These are phyloP conservation scores for Candida qinlingensis DNA, from an alignment of 805 yeast species.

Conservation along the genomic window DNA sequence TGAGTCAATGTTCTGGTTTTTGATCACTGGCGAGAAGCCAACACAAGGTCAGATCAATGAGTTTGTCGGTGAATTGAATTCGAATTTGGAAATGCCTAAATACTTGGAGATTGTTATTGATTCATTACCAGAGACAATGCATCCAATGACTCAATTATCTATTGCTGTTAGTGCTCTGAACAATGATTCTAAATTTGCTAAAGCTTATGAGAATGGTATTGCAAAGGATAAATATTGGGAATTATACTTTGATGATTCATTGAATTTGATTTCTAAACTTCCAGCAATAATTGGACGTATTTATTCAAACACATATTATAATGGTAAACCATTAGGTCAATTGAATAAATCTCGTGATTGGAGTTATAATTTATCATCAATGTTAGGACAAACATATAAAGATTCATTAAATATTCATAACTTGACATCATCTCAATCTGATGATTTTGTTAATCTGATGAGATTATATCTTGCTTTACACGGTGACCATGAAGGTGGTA, in stretches of 20 bases:
- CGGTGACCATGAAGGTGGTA: conserved; percentile 83
- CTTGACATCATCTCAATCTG: conserved; percentile 33
- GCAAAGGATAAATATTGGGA: conserved; percentile 72
- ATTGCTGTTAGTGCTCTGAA: conserved; percentile 72
- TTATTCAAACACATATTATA: conserved; percentile 54
- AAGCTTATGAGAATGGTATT: conserved; percentile 66
- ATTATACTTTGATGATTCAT: conserved; percentile 64
- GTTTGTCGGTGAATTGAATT: conserved; percentile 57
- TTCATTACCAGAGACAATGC: conserved; percentile 57
- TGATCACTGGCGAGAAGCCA: conserved; percentile 72
- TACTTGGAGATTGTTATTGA: conserved; percentile 57
- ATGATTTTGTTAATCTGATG: conserved; percentile 63
- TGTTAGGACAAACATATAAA: conserved; percentile 51
- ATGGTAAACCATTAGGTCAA: conserved; percentile 49
- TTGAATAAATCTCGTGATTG: conserved; percentile 56
- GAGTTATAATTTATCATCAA: conserved; percentile 63
- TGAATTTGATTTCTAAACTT: conserved; percentile 65
- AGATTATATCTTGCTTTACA: conserved; percentile 71
- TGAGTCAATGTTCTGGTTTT: conserved; percentile 72
- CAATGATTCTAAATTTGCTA: conserved; percentile 65
- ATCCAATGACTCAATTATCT: conserved; percentile 81
- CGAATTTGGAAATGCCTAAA: conserved; percentile 59
- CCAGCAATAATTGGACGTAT: conserved; percentile 73
- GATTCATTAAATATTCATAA: conserved; percentile 28
- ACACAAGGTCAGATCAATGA: conserved; percentile 50